Conservation (phyloP, 2,329 filamentous ascomycete species). For the Drechslerella dactyloides region DNA sequence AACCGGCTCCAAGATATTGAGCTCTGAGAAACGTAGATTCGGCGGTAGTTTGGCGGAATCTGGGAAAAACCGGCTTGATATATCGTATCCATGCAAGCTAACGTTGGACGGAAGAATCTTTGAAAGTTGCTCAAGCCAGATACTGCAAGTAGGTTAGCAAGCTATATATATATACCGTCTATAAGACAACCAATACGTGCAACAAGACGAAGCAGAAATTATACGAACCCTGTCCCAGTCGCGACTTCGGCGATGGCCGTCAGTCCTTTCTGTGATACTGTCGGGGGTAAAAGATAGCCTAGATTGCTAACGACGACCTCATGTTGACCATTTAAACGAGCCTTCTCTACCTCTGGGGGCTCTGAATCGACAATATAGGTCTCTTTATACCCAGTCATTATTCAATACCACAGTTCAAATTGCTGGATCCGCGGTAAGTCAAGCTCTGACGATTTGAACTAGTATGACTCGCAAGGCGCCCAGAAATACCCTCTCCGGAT, state of each 20-base stretch:
- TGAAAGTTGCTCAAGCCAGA: slow-evolving; percentile 29
- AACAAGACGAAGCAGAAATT: no score
- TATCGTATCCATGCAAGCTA: slow-evolving; percentile 27
- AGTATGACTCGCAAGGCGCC: no score
- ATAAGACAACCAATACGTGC: no score
- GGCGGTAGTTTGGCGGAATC: slow-evolving; percentile 19
- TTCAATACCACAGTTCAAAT: no score
- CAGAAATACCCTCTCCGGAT: no score
- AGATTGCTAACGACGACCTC: neutral
- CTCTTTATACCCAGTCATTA: neutral
- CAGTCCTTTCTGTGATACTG: neutral
- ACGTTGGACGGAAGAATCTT: slow-evolving; percentile 14
- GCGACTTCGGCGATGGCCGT: neutral
- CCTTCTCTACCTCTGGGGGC: neutral
- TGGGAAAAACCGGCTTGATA: slow-evolving; percentile 33
- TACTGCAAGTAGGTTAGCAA: slow-evolving; percentile 3
- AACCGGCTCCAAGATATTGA: slow-evolving; percentile 19
- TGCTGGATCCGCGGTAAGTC: no score
- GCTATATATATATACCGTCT: no score
- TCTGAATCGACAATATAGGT: slow-evolving; percentile 1
- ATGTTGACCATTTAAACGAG: neutral
- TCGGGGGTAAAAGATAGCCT: neutral
- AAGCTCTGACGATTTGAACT: no score
- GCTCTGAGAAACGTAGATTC: slow-evolving; percentile 30
- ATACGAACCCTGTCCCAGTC: neutral